Percentiles rank a stretch among this genome's conserved stretches.
phyloP scores from a whole-genome alignment of 2,329 filamentous ascomycete species.

The Colletotrichum sojae region DNA sequence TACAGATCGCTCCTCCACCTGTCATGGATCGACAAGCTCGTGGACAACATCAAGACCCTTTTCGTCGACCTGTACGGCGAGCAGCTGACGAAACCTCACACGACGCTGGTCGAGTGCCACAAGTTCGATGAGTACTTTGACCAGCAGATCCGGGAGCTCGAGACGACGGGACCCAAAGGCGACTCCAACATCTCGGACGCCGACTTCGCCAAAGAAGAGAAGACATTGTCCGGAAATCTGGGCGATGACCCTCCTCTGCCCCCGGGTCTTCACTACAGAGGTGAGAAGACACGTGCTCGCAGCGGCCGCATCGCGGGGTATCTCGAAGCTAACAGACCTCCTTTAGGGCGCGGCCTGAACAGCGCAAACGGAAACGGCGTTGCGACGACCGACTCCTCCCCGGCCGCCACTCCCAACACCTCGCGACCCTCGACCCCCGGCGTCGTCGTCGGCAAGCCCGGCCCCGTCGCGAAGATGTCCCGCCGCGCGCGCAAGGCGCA shows the following conservation, averaged over 20 bases:
- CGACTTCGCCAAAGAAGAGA: conserved; percentile 50
- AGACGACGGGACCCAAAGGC: conserved; percentile 64
- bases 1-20: conserved; percentile 96
- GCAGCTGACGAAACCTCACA: conserved; percentile 85
- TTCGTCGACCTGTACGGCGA: conserved; percentile 93
- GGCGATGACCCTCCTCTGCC: conserved; percentile 55
- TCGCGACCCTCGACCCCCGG: conserved; percentile 86
- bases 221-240: conserved; percentile 51
- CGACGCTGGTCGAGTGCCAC: conserved; percentile 81
- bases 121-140: conserved; percentile 95
- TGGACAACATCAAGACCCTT: conserved; percentile 94
- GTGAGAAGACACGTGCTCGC: conserved; percentile 17
- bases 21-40: conserved; percentile 95
- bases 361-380: conserved; percentile 47
- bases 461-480: conserved; percentile 83
- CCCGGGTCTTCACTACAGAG: conserved; percentile 41
- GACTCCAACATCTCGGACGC: conserved; percentile 46
- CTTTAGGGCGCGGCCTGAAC: conserved; percentile 52
- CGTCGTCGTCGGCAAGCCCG: conserved; percentile 79
- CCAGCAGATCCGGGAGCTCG: conserved; percentile 88
- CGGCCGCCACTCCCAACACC: conserved; percentile 78
- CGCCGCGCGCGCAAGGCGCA: conserved; percentile 80
- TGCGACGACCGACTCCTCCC: conserved; percentile 76
- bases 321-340: conserved; percentile 9
- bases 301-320: not conserved